These are phyloP conservation scores for Alternaria rosae DNA, from an alignment of 2,329 filamentous ascomycete genomes.

Conservation along the genomic window DNA sequence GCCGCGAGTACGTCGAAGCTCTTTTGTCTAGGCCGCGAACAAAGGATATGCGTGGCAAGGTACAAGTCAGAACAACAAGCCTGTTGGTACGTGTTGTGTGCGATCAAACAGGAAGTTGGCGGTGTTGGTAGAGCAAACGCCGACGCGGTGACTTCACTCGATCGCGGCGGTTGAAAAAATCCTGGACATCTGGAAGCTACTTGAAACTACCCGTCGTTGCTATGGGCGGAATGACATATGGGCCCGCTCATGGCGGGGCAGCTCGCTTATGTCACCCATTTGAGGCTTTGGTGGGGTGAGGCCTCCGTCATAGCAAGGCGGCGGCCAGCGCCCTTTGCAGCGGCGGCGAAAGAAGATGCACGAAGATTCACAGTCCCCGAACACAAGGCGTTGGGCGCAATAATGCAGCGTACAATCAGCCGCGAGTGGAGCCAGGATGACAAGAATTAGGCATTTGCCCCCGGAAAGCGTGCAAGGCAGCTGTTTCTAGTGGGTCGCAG, in stretches of 20 bases:
- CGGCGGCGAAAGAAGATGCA: constrained; percentile 9
- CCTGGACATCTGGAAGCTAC: constrained; percentile 9
- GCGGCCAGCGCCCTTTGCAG: neutral
- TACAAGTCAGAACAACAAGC: neutral
- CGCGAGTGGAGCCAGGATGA: neutral
- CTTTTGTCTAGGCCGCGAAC: neutral
- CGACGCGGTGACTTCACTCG: neutral
- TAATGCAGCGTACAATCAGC: constrained; percentile 1
- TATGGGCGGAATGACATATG: constrained; percentile 9
- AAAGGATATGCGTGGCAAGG: neutral
- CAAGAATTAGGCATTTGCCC: constrained; percentile 7
- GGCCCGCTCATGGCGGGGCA: constrained; percentile 19
- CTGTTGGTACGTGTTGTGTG: neutral
- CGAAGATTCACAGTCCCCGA: neutral
- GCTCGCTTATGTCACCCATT: constrained; percentile 18
- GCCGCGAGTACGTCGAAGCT: neutral
- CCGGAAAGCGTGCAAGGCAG: constrained; percentile 7
- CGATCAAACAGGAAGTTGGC: neutral
- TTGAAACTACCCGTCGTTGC: constrained; percentile 14
- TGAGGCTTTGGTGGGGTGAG: constrained; percentile 22
- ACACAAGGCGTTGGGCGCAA: constrained; percentile 1
- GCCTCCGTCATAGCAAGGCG: constrained; percentile 21
- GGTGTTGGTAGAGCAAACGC: neutral
- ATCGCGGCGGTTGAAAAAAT: neutral
- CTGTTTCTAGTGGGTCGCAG: constrained; percentile 18